Evolutionary conservation across 1,139 yeast genomes (phyloP).

Genomic region (Starmera stellimalicola): DNA sequence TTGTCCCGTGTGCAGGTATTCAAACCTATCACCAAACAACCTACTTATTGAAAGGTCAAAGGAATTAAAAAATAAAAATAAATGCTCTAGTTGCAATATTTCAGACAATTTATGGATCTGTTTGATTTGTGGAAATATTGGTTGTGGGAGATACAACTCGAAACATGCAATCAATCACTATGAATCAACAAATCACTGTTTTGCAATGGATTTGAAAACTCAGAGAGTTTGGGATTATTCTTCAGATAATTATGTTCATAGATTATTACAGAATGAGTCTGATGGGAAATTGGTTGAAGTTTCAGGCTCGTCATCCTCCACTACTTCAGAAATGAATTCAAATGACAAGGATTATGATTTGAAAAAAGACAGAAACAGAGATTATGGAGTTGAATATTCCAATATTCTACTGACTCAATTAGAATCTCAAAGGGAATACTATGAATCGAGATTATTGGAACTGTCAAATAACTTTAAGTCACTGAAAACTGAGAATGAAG

Average conservation of each 20-base stretch:
- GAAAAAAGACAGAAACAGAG: conserved; percentile 32
- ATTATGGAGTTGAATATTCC: conserved; percentile 68
- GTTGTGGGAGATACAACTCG: conserved; percentile 84
- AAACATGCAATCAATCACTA: conserved; percentile 86
- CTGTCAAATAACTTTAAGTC: too few relatives aligned
- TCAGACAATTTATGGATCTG: conserved; percentile 86
- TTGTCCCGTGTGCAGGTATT: conserved; percentile 87
- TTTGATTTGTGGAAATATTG: conserved; percentile 78
- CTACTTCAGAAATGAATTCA: not conserved
- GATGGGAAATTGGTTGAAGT: conserved; percentile 82
- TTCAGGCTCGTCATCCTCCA: conserved; percentile 21
- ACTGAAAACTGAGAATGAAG: too few relatives aligned
- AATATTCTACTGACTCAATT: conserved; percentile 70
- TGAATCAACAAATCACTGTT: conserved; percentile 72
- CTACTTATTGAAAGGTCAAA: conserved; percentile 12
- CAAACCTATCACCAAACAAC: conserved; percentile 27
- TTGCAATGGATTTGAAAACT: conserved; percentile 79
- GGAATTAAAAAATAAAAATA: conserved; percentile 19
- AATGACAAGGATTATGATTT: conserved; percentile 16
- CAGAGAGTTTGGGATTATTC: conserved; percentile 96
- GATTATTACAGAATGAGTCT: conserved; percentile 72
- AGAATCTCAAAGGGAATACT: conserved; percentile 84
- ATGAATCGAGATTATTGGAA: conserved; percentile 54
- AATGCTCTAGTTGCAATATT: conserved; percentile 41
- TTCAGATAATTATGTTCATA: conserved; percentile 84